Evolutionary conservation across 768 basidiomycete species (phyloP), one percentile per base, ranked within the genome.

Genomic region (Pulveroboletus ravenelii): DNA sequence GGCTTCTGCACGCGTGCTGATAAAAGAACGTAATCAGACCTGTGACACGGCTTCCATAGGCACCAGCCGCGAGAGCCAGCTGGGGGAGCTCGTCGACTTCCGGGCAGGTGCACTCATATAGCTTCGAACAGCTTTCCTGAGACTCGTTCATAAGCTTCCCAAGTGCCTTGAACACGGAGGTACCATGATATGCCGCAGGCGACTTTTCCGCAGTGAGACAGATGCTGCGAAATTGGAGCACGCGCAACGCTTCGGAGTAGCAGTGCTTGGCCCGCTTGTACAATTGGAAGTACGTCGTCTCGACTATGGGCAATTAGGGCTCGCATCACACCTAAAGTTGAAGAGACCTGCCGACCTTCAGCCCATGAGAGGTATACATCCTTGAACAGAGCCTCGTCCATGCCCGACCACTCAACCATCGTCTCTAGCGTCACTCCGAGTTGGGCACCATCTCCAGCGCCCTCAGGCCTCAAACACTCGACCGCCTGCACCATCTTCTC

Each of bases 221-320:
- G 30, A 81, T 68, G 42, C 79, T 72, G 51, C 87, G 80, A 72
- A 93, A 92, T 58, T 81, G 74, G 35, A 93, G 78, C 6, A 94
- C 92, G 14, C 89, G 82, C 31, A 84, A 73, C 6, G 89, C 85
- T 70, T 94, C 93, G 6, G 80, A 74, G 65, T 85, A 80, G 45
- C 92, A 88, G 61, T 94, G 93, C 62, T 79, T 82, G 5, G 85
- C 81, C 49, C 93, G 81, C 57, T 85, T 85, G 74, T 88, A 90
- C 14, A 94, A 69, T 63, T 91, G 85, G 73, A 93, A 93, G 66
- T 83, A 73, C 1, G 79, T 81, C 12, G 89, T 82, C 67, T 93
- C 85, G 35, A 90, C 90, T 55, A 45, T 29, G 20, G 3, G 18
- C 12, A 7, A 29, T 52, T 36, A 34, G 20, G 4, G 17, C 27